A percentile compares a stretch with the other conserved stretches of the same genome.
phyloP scores from a whole-genome alignment of 192 early-diverging fungal genomes.

The Rhizoclosmatium sp. region DNA sequence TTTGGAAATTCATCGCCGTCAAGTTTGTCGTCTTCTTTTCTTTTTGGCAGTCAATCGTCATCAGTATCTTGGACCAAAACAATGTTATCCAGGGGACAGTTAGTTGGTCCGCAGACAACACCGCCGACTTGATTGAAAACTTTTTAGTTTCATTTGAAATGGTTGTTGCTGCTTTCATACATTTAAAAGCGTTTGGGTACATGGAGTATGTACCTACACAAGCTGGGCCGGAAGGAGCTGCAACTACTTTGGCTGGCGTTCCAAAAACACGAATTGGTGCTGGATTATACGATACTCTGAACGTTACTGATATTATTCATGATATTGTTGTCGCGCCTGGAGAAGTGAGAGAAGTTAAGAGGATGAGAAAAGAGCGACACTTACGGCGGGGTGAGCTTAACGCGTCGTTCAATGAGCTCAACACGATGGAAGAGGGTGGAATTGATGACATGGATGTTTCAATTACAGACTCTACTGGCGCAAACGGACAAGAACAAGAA shows the following conservation, averaged over 20 bases:
- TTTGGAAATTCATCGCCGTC: slow-evolving; percentile 56
- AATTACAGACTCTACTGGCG: too few relatives aligned
- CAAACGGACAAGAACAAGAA: too few relatives aligned
- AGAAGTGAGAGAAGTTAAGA: slow-evolving; percentile 29
- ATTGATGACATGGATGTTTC: too few relatives aligned
- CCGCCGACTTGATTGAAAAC: slow-evolving; percentile 8
- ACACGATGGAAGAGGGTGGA: slow-evolving; percentile 1
- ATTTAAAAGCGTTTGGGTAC: slow-evolving; percentile 58
- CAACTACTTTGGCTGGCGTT: not conserved
- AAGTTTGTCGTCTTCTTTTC: slow-evolving; percentile 68
- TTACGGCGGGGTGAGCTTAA: not conserved
- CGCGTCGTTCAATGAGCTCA: not conserved
- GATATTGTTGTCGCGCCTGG: slow-evolving; percentile 42
- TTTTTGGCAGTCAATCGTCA: slow-evolving; percentile 69
- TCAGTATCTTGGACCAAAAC: slow-evolving; percentile 60
- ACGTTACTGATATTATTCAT: slow-evolving; percentile 35
- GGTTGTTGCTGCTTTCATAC: slow-evolving; percentile 65
- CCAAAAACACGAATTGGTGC: slow-evolving; percentile 31
- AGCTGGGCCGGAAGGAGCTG: not conserved
- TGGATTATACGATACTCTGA: slow-evolving; percentile 35
- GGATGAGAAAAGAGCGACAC: slow-evolving; percentile 4
- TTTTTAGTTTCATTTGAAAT: slow-evolving; percentile 68
- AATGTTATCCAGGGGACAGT: slow-evolving; percentile 45
- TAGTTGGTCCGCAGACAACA: slow-evolving; percentile 27
- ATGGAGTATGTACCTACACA: slow-evolving; percentile 32